phyloP scores from a whole-genome alignment of 2,329 filamentous ascomycete genomes.

The Epichloe baconii region DNA sequence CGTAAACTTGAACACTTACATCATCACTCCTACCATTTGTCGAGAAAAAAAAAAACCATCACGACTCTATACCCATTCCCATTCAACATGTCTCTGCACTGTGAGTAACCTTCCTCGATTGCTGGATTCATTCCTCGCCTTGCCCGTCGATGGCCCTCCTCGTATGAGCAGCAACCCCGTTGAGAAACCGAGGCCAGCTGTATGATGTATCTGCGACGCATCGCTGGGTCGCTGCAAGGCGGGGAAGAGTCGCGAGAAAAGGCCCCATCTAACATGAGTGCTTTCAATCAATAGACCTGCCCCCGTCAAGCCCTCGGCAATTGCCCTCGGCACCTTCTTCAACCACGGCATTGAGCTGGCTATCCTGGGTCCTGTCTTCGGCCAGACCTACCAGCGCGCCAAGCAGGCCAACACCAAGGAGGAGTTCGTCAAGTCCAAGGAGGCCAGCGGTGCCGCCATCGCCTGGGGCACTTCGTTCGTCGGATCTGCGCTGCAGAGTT shows the following conservation, averaged over 20 bases:
- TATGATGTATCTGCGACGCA: background rate
- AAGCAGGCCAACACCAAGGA: conserved; percentile 89
- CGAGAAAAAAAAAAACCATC: background rate
- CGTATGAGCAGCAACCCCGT: too few relatives aligned
- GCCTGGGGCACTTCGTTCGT: conserved; percentile 84
- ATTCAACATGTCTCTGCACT: conserved; percentile 45
- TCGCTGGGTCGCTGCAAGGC: background rate
- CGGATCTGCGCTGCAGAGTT: conserved; percentile 79
- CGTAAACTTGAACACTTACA: background rate
- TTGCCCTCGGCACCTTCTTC: conserved; percentile 91
- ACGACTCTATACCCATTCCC: background rate
- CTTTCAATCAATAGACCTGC: conserved; percentile 30
- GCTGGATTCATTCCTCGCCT: too few relatives aligned
- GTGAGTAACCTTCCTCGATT: conserved; percentile 22
- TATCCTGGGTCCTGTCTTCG: conserved; percentile 79
- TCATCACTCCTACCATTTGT: background rate
- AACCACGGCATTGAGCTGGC: conserved; percentile 85
- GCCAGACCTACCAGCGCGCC: conserved; percentile 85
- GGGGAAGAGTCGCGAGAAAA: background rate
- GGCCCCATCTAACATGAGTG: background rate
- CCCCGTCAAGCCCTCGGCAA: conserved; percentile 92
- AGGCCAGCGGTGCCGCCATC: conserved; percentile 74
- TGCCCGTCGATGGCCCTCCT: too few relatives aligned
- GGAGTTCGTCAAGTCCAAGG: conserved; percentile 89
- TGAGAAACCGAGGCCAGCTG: too few relatives aligned